Evolutionary conservation across 2,329 filamentous ascomycete species (phyloP).

Genomic region (Aspergillus ustus): DNA sequence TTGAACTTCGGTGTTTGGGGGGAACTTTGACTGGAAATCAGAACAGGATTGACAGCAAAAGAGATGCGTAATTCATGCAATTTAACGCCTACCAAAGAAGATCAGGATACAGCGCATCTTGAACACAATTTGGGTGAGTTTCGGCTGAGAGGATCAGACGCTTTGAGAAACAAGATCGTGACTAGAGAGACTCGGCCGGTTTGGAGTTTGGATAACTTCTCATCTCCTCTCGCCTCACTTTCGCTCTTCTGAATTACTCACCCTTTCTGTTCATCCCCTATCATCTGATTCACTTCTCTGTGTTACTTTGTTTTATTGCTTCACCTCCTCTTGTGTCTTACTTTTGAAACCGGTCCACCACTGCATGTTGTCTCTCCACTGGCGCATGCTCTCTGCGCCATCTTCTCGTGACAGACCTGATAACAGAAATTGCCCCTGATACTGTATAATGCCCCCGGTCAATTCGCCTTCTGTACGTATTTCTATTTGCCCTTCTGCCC

Average conservation of each 20-base stretch:
- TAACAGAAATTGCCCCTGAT: background rate
- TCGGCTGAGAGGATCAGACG: slow-evolving; percentile 8
- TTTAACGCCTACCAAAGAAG: background rate
- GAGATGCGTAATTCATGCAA: background rate
- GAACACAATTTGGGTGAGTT: slow-evolving; percentile 2
- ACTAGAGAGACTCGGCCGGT: slow-evolving; percentile 1
- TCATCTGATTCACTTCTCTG: background rate
- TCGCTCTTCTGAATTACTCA: background rate
- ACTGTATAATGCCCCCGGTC: slow-evolving; percentile 49
- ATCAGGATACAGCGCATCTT: background rate
- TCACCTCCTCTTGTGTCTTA: background rate
- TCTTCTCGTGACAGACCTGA: slow-evolving; percentile 5
- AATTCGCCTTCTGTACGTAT: slow-evolving; percentile 49
- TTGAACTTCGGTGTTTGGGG: background rate
- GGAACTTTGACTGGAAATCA: background rate
- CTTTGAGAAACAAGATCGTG: background rate
- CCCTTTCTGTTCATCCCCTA: background rate
- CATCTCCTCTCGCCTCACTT: slow-evolving; percentile 4
- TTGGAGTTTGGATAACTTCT: slow-evolving; percentile 8
- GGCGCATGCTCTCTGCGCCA: slow-evolving; percentile 20
- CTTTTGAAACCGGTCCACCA: background rate
- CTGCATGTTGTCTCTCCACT: slow-evolving; percentile 12
- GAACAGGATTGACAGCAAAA: background rate
- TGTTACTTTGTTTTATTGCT: slow-evolving; percentile 1
- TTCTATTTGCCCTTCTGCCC: slow-evolving; percentile 6